Evolutionary conservation across 2,329 filamentous ascomycete species (phyloP).

Genomic region (Phialophora tarda): DNA sequence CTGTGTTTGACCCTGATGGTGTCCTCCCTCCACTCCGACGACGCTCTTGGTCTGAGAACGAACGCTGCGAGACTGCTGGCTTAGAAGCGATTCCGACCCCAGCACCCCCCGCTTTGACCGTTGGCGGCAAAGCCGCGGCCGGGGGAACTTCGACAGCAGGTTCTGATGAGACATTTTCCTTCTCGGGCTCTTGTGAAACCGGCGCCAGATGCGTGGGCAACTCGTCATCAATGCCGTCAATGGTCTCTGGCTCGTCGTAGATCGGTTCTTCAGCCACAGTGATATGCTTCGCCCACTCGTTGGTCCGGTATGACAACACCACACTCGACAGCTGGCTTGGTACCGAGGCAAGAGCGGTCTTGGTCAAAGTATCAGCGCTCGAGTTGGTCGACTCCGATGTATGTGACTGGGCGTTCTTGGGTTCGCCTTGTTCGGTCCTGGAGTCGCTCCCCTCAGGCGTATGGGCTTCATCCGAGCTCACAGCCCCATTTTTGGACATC

Average conservation of each 20-base stretch:
- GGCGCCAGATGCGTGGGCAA: slow-evolving; percentile 30
- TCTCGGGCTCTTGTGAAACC: not conserved
- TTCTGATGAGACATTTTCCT: not conserved
- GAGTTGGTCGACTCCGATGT: slow-evolving; percentile 25
- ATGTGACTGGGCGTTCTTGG: slow-evolving; percentile 19
- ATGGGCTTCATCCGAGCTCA: not conserved
- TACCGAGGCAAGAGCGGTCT: slow-evolving; percentile 59
- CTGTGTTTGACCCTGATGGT: slow-evolving; percentile 24
- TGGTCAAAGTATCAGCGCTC: slow-evolving; percentile 43
- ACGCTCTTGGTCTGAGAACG: slow-evolving; percentile 30
- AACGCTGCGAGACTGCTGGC: slow-evolving; percentile 18
- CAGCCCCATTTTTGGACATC: not conserved
- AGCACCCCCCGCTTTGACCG: slow-evolving; percentile 24
- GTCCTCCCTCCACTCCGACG: slow-evolving; percentile 16
- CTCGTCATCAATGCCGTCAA: slow-evolving; percentile 45
- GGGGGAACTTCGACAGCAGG: slow-evolving; percentile 16
- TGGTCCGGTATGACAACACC: slow-evolving; percentile 82
- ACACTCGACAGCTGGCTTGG: slow-evolving; percentile 76
- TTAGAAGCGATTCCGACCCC: slow-evolving; percentile 34
- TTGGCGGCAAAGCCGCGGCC: slow-evolving; percentile 16
- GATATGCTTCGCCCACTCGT: slow-evolving; percentile 95
- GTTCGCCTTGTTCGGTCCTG: not conserved
- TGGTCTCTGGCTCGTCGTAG: slow-evolving; percentile 63
- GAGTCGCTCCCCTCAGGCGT: not conserved
- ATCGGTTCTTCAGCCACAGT: slow-evolving; percentile 75